Evolutionary conservation across 345 rosid genomes (phyloP), one percentile per base, ranked within the genome.

Genomic region (Heritiera littoralis): DNA sequence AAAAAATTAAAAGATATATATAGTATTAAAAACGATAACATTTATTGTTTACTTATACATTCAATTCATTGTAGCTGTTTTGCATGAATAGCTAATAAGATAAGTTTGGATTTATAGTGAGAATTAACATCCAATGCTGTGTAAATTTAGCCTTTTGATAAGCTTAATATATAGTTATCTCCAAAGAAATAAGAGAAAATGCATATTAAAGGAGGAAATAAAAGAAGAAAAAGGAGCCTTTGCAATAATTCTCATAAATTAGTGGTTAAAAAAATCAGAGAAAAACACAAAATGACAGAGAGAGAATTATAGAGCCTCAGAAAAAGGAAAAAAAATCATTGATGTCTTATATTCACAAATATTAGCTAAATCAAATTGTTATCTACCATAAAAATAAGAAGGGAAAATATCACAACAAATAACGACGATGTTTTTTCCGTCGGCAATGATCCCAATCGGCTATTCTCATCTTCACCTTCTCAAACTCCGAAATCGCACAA

Each of bases 401-500:
- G 12, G 20, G 2, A 8, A 49, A 38, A 23, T 46, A 54, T 13
- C 60, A 48, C 52, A 38, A 73, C 56, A 78, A 65, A 61, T 43
- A 35, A 2, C 55, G 38, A 32, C 72, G 60, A 35, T 54, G 75
- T 6, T 55, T 68, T 38, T 79, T 81, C 23, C 83, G 63, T 46
- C 84, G 83, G 82, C 82, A 78, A 72, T 76, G 76, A 80, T 87
- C 85, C 90, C 95, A 87, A 32, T 84, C 87, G 35, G 91, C 93
- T 65, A 93, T 93, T 77, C 89, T 91, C 90, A 74, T 87, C 88
- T 89, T 88, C 58, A 95, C 90, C 77, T 85, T 90, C 86, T 92
- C 97, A 77, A 95, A 85, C 86, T 93, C 92, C 30, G 97, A 90
- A 68, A 89, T 80, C 82, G 90, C 85, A 70, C 96, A 91, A 0